phyloP scores from a whole-genome alignment of 768 basidiomycete species.

The Boletus tomentosulus region DNA sequence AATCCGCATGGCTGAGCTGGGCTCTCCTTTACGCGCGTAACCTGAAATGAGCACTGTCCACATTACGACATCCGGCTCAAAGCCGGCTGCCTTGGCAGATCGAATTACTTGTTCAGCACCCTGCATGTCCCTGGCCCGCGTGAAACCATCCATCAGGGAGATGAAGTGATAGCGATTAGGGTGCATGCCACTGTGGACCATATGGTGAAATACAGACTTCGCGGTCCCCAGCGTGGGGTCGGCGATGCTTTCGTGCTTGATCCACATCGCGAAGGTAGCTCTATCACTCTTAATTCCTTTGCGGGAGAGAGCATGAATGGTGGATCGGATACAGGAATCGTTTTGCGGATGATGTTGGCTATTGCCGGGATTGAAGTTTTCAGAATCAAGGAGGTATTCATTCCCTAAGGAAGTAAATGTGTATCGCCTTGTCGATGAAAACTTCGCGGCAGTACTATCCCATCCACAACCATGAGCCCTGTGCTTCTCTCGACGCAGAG shows the following conservation, averaged over 20 bases:
- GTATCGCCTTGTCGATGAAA: conserved; percentile 31
- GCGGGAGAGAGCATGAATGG: conserved; percentile 43
- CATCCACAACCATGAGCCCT: conserved; percentile 43
- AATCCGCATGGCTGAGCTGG: conserved; percentile 46
- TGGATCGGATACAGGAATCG: conserved; percentile 34
- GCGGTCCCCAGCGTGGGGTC: conserved; percentile 50
- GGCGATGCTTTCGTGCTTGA: conserved; percentile 56
- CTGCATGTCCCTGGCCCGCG: conserved; percentile 52
- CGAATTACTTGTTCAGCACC: conserved; percentile 55
- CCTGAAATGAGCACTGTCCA: conserved; percentile 77
- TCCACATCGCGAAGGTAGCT: conserved; percentile 55
- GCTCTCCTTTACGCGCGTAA: conserved; percentile 56
- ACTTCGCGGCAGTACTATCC: conserved; percentile 39
- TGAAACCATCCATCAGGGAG: conserved; percentile 75
- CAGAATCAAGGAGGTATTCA: conserved; percentile 17
- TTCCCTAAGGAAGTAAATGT: conserved; percentile 7
- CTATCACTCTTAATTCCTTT: conserved; percentile 53
- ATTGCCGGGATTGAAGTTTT: conserved; percentile 46
- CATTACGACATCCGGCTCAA: conserved; percentile 60
- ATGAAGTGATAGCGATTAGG: conserved; percentile 70
- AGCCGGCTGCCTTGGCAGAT: conserved; percentile 44
- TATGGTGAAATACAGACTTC: conserved; percentile 48
- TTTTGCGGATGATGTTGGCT: conserved; percentile 35
- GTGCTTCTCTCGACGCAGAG: conserved; percentile 51
- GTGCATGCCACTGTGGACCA: conserved; percentile 65